Evolutionary conservation across 305 asterid genomes (phyloP), one percentile per base, ranked within the genome.

Genomic region (Coffea humblotiana): DNA sequence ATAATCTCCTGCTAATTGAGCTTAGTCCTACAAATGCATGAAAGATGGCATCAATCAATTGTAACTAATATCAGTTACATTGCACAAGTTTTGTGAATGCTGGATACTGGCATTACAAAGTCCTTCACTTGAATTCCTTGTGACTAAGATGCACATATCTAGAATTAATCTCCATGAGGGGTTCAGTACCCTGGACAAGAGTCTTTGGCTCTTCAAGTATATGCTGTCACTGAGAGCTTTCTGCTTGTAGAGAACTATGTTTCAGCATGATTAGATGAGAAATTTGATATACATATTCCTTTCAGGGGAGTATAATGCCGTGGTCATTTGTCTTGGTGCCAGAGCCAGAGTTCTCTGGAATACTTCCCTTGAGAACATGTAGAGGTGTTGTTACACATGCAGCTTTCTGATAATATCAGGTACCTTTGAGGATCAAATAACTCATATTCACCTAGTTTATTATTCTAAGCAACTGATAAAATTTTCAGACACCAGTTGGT

Each of bases 271-370:
- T 70, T 25, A 37, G 43, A 37, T 37, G 74, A 40, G 78, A 23
- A 29, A 25, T 23, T 76, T 63, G 73, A 52, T 63, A 27, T 7
- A 65, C 63, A 77, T 77, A 60, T 80, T 40, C 29, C 86, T 77
- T 83, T 71, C 92, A 92, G 98, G 97, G 76, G 93, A 88, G 71
- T 92, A 91, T n/a, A 83, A 92, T 86, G 97, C 93, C 23, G 94
- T 96, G 82, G 85, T 96, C 76, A 76, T 94, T 81, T 94, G 98
- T 87, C 88, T 93, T 19, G 99, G 99, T 78, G 97, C 98, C 60
- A 0, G 97, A 93, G 83, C 98, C 60, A 0, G 97, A 93, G 83
- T 88, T 96, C 48, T 82, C 86, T 7, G 94, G 88, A 80, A 94
- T 85, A 85, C 90, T 94, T 78, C 98, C 98, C 29, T 80, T 96